Evolutionary conservation across 2,329 filamentous ascomycete species (phyloP), one percentile per base, ranked within the genome.

Genomic region (Fusarium chlamydosporum): DNA sequence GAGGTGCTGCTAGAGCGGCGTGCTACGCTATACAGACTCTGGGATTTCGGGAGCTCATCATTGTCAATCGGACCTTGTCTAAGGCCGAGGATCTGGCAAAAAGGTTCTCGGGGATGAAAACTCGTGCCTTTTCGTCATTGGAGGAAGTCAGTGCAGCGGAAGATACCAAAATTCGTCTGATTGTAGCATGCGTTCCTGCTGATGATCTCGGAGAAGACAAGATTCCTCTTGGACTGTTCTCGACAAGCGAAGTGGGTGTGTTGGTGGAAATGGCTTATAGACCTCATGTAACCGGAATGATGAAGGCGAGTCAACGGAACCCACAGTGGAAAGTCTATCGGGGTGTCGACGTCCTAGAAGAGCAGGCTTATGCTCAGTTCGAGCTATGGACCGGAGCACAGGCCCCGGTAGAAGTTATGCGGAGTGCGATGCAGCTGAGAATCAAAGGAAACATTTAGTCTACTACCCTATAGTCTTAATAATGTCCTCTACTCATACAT

Each of bases 351-450:
- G 34, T 62, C 0, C 3, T 62, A 4, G 59, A 62, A 2, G 47
- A 62, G 16, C 57, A 62, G 13, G 59, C 40, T 1, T 62, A 62
- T n/a, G 47, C 35, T 0, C 59, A 62, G 18, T 62, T 56, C 6
- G 40, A 62, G 12, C 4, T 62, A 4, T 62, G 57, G 57, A 56
- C 41, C 10, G 31, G 35, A 18, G 12, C 3, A 12, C 10, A 37
- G 0, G 57, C 57, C 3, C 59, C 47, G 0, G 9, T 42, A 1
- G 35, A 62, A 13, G 41, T 6, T 0, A 62, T 62, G 59, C 42
- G 18, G 5, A 8, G 1, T 42, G 59, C 59, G 12, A 56, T 62
- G 57, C 29, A 62, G 4, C 1, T 0, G 0, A 61, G 33, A 5
- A 3, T 62, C 1, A 33, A 23, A 4, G 37, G 31, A 1, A 37